Base-by-base conservation (phyloP, 768 basidiomycete species). In the Lactifluus piperatus region DNA sequence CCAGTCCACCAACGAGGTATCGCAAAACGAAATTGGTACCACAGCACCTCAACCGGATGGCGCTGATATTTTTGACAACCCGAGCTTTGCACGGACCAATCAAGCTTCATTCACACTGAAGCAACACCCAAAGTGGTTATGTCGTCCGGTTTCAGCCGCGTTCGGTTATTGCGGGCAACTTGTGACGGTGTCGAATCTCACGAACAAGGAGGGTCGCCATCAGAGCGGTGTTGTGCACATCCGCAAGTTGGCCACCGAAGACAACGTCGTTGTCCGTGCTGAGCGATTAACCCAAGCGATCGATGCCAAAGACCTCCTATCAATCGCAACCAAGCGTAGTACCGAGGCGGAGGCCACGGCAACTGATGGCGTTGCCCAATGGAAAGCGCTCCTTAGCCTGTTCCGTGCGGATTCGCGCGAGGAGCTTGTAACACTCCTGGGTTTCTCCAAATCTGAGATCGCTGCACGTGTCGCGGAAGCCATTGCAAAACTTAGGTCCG, bases 51-150 rank as follows among this genome's bases (percentile, higher is more conserved):
- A 76, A 60, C 67, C 75, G 0, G 82, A 84, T 43, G 85, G 84
- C 20, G 81, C 82, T 8, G 88, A 92, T 63, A 76, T 97, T 24
- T 98, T 97, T 67, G 88, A 91, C 59, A 75, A 78, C 3, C 80
- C 80, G 27, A 76, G 77, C 54, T 81, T 77, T 71, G 70, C 78
- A 37, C 77, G 74, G 51, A 77, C 76, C 49, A 75, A 71, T 16
- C 77, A 75, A 65, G 78, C 75, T 62, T 88, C 85, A 0, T 76
- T 95, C 18, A 91, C 93, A 0, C 82, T 97, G 62, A 89, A 89
- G 69, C 91, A 94, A 66, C 88, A 93, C n/a, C 95, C 95, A 1
- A 94, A 92, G 67, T 98, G 95, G 97, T 81, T 98, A 14, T 84
- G 89, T 36, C 81, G 94, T 20, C 91, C 95, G 0, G 77, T 80